phyloP scores from a whole-genome alignment of 306 rosid species.

The Cucurbita ficifolia region DNA sequence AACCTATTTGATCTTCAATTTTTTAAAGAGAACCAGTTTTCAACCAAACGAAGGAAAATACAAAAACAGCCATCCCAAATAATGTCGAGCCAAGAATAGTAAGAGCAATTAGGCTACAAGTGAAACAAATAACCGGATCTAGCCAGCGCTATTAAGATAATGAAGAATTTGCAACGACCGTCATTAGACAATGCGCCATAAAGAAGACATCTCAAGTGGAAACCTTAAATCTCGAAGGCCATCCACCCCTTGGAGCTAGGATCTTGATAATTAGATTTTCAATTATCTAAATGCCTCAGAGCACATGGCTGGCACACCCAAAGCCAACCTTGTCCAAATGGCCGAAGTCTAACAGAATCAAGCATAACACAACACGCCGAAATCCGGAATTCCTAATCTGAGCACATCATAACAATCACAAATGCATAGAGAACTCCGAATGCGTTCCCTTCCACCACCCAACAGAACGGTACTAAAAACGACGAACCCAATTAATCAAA shows the following conservation, averaged over 20 bases:
- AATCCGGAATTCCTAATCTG: neutral
- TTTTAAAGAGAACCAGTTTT: neutral
- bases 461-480: neutral
- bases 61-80: neutral
- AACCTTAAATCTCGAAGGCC: neutral
- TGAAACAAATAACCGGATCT: neutral
- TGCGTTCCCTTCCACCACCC: neutral
- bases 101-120: neutral
- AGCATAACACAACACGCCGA: neutral
- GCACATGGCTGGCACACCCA: neutral
- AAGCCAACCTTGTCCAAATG: neutral
- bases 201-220: neutral
- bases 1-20: neutral
- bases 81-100: neutral
- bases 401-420: neutral
- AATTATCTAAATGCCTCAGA: neutral
- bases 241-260: neutral
- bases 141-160: neutral
- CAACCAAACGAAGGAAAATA: neutral
- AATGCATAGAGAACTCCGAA: neutral
- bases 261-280: neutral
- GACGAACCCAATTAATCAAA: neutral
- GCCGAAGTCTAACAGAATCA: neutral
- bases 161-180: neutral
- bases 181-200: neutral